Base-by-base conservation (phyloP, 2,329 filamentous ascomycete species). In the Hymenoscyphus albidus region DNA sequence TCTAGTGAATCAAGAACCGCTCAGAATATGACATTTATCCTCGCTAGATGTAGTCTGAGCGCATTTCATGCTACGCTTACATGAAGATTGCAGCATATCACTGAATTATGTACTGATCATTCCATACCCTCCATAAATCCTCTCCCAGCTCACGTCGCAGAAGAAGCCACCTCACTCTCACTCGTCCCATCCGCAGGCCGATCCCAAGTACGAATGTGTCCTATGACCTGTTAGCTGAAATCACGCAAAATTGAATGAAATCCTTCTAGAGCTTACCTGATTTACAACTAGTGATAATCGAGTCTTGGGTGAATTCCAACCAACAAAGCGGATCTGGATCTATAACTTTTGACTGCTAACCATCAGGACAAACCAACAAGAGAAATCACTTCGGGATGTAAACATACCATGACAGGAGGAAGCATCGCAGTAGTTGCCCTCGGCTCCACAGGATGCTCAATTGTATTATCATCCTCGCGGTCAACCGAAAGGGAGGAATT, bases 261-360 rank as follows among this genome's bases (percentile, higher is more conserved):
- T 6, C 6, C 2, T 27, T 22, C 18, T 2, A 42, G 56, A 58
- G 81, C 88, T 77, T 81, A 96, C 94, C 94, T 78, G 88, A 91
- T 75, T 92, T 90, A 79, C 93, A 97, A 70, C 92, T 92, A 42
- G 93, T 97, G 74, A 98, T 88, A 70, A 99, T 97, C 68, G 90
- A 90, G 72, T 96, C 89, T 75, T 97, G 90, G 62, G 94, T 93
- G 73, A 99, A 99, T n/a, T 88, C 91, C 48, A 99, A 78, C 89
- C 93, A 97, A 76, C 87, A 91, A 57, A 96, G 81, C 62, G 93
- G 93, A 77, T 98, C 92, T 66, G 88, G 86, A 76, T 97, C 93
- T 42, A 97, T 87, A 13, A 85, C 81, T 77, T 97, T 97, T 58
- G 90, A 85, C 92, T 93, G 72, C 67, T 59, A 56, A 27, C 54